Evolutionary conservation across 1,284 basidiomycete species (phyloP).

Genomic region (Xerocomus cyaneibrunnescens): DNA sequence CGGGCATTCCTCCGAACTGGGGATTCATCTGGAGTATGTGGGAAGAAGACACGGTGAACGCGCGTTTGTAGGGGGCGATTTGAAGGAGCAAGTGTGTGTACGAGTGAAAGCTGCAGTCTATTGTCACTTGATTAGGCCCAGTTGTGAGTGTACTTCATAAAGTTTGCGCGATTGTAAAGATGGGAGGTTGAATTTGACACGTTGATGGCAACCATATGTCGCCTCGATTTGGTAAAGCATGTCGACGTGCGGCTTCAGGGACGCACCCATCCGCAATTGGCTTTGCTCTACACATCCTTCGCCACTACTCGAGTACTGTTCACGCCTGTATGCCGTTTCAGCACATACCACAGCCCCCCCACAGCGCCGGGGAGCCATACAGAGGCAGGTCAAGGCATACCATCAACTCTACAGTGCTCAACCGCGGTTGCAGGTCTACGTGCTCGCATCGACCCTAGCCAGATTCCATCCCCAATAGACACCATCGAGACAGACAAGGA

Average conservation of each 20-base stretch:
- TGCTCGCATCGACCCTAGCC: slow-evolving; percentile 84
- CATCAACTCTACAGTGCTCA: slow-evolving; percentile 1
- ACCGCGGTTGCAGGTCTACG: slow-evolving; percentile 55
- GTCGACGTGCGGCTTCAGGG: neutral
- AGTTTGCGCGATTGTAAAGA: neutral
- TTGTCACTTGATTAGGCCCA: neutral
- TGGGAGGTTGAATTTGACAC: neutral
- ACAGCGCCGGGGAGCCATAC: slow-evolving; percentile 71
- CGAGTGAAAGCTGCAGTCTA: neutral
- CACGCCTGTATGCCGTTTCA: slow-evolving; percentile 23
- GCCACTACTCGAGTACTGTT: neutral
- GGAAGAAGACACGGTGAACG: slow-evolving; percentile 35
- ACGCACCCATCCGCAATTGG: neutral
- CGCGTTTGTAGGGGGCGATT: slow-evolving; percentile 17
- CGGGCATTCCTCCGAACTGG: slow-evolving; percentile 50
- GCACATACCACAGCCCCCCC: slow-evolving; percentile 73
- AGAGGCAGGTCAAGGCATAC: slow-evolving; percentile 43
- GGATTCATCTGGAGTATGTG: slow-evolving; percentile 65
- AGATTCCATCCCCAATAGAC: slow-evolving; percentile 91
- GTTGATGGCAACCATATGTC: neutral
- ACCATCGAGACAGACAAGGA: slow-evolving; percentile 82
- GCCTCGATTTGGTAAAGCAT: slow-evolving; percentile 21
- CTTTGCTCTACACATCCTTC: neutral
- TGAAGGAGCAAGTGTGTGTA: neutral
- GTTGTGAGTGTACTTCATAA: neutral